Evolutionary conservation across 352 stramenopile species (phyloP), one percentile per base, ranked within the genome.

Genomic region (Globisporangium nodosum): DNA sequence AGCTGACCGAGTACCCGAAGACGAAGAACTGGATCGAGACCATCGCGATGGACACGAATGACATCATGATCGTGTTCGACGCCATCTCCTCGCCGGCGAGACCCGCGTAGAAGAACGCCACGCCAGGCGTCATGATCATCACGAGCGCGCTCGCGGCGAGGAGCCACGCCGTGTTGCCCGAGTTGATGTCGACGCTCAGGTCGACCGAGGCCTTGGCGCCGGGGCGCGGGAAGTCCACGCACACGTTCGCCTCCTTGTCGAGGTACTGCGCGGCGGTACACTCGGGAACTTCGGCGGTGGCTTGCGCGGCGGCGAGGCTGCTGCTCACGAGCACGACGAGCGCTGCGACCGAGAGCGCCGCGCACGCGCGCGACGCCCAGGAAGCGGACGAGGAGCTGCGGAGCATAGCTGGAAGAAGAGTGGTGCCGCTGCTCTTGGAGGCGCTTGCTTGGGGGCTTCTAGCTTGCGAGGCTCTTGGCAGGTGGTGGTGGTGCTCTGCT

Each of bases 1-100:
- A 94, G 39, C 68, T 70, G 3, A 81, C 69, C 54, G 76, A 89
- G 71, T 90, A 94, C 8, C 82, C 85, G 45, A 90, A 82, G 12
- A 73, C 66, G 56, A 78, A 87, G 70, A 90, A 94, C 69, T 92
- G 81, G 55, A 92, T 75, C 40, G 83, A 85, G 52, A 92, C 77
- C n/a, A 92, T 50, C 7, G 79, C 81, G 70, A 91, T 90, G 52
- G 68, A 80, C 42, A 81, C 63, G 54, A 90, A 91, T 9, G 75
- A 89, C 76, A 89, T 87, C 66, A 90, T 85, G 42, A 92, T 87
- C 27, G 80, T 90, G 69, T 88, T 89, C 51, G 85, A 86, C 35
- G 85, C 75, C 67, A 85, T 89, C 45, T 86, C 69, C 52, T 85
- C 71, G 33, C 81, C 76, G 0, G 80, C 79, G 13, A 93, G 66